Percentiles rank a stretch among this genome's conserved stretches.
Evolutionary conservation across 306 rosid genomes (phyloP).

Genomic region (Alnus glutinosa): DNA sequence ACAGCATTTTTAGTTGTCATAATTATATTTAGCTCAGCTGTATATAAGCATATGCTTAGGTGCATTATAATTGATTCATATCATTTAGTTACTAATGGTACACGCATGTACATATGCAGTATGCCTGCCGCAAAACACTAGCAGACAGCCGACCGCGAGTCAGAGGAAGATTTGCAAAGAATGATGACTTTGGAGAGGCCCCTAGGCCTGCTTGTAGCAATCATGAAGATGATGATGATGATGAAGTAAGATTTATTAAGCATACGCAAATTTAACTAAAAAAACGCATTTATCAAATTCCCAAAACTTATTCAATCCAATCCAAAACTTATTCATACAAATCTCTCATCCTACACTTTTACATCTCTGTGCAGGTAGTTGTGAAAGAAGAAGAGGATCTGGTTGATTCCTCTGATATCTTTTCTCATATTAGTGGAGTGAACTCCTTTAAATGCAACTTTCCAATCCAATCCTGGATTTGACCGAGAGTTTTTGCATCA

Average conservation of each 20-base stretch:
- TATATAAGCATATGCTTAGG: not conserved
- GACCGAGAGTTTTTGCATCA: slow-evolving; percentile 30
- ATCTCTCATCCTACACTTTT: slow-evolving; percentile 22
- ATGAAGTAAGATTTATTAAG: slow-evolving; percentile 57
- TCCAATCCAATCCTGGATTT: slow-evolving; percentile 90
- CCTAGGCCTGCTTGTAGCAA: slow-evolving; percentile 60
- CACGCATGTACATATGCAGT: slow-evolving; percentile 47
- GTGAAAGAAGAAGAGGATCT: slow-evolving; percentile 92
- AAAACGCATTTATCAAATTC: slow-evolving; percentile 14
- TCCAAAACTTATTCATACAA: slow-evolving; percentile 23
- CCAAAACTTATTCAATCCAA: slow-evolving; percentile 10
- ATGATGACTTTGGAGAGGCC: slow-evolving; percentile 82
- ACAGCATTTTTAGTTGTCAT: not conserved
- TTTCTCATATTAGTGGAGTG: slow-evolving; percentile 98
- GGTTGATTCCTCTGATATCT: slow-evolving; percentile 95
- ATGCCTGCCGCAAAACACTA: slow-evolving; percentile 94
- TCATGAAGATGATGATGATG: slow-evolving; percentile 86
- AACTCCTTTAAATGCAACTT: slow-evolving; percentile 95
- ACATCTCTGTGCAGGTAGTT: slow-evolving; percentile 51
- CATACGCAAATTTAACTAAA: not conserved
- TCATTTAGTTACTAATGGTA: slow-evolving; percentile 23
- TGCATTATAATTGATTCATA: not conserved
- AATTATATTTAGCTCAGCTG: not conserved
- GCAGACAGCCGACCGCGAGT: slow-evolving; percentile 98
- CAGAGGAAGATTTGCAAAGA: slow-evolving; percentile 95